Base-by-base conservation (phyloP, 2,329 filamentous ascomycete genomes). In the Dothideomycetidae sp. region DNA sequence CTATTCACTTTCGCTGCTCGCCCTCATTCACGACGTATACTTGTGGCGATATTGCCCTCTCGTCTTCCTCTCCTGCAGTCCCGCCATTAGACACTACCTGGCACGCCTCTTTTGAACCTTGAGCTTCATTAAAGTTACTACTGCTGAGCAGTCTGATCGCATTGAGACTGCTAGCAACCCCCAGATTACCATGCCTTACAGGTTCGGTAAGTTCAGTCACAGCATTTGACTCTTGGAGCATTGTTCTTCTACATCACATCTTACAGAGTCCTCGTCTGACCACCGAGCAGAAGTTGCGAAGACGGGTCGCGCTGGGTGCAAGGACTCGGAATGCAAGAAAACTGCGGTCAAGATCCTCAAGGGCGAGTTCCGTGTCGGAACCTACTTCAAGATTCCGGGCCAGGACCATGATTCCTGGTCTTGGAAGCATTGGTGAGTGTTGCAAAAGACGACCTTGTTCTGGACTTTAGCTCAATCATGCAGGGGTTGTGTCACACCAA, bases 401-500 rank as follows among this genome's bases (percentile, higher is more conserved):
- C 10, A 15, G 5, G 34, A 30, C 11, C 17, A 76, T 51, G 71
- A 72, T 29, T 69, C 68, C 51, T 93, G 75, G 73, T 58, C 64
- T 40, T 96, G 80, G 76, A 80, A 78, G 53, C 88, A 96, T 56
- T 94, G 88, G 88, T 92, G 67, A 53, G 70, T 49, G 5, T 29
- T n/a, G n/a, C n/a, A n/a, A n/a, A n/a, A n/a, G n/a, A n/a, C n/a
- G n/a, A n/a, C n/a, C n/a, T n/a, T n/a, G n/a, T n/a, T n/a, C n/a
- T n/a, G n/a, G n/a, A n/a, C n/a, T n/a, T n/a, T n/a, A n/a, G n/a
- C n/a, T n/a, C n/a, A n/a, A n/a, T n/a, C n/a, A 18, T 3, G 14
- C 35, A 93, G 86, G 86, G 86, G 88, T 18, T 96, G 88, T 50
- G 73, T 86, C 23, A 93, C 84, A 11, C 85, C 85, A 14, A 66